A percentile compares a stretch with the other conserved stretches of the same genome.
phyloP scores from a whole-genome alignment of 495 filamentous ascomycete genomes.

The Aspergillus sparsus region DNA sequence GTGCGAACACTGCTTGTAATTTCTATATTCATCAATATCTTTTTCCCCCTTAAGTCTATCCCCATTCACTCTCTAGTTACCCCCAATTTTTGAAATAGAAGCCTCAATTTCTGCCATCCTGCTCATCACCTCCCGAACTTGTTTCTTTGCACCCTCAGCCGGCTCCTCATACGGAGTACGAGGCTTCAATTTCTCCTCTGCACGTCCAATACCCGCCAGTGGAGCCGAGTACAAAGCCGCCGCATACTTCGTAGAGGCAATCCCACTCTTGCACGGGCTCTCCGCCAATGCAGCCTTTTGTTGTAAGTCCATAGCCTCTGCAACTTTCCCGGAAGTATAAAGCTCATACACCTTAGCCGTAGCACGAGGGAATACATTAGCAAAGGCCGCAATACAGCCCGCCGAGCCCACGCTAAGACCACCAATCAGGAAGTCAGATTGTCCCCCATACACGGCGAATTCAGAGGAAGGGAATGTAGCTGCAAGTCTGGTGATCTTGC shows the following conservation, averaged over 20 bases:
- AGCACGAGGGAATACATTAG: slow-evolving; percentile 63
- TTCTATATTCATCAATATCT: too few relatives aligned
- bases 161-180: slow-evolving; percentile 60
- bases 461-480: slow-evolving; percentile 53
- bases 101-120: slow-evolving; percentile 18
- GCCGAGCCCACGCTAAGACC: slow-evolving; percentile 57
- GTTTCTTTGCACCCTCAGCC: slow-evolving; percentile 47
- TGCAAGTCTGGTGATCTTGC: slow-evolving; percentile 61
- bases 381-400: slow-evolving; percentile 68
- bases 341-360: slow-evolving; percentile 55
- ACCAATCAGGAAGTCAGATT: slow-evolving; percentile 69
- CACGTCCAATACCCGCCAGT: slow-evolving; percentile 57
- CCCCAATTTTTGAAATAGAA: not conserved
- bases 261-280: slow-evolving; percentile 59
- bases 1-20: too few relatives aligned
- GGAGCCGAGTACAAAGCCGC: slow-evolving; percentile 55
- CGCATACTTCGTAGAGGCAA: slow-evolving; percentile 66
- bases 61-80: too few relatives aligned
- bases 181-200: slow-evolving; percentile 55
- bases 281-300: slow-evolving; percentile 54
- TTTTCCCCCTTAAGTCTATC: too few relatives aligned
- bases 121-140: slow-evolving; percentile 49
- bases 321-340: slow-evolving; percentile 47
- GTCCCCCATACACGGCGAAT: slow-evolving; percentile 68
- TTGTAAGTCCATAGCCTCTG: slow-evolving; percentile 59